These are phyloP conservation scores for Kwoniella sp. DNA, from an alignment of 768 basidiomycete genomes.

Conservation along the genomic window DNA sequence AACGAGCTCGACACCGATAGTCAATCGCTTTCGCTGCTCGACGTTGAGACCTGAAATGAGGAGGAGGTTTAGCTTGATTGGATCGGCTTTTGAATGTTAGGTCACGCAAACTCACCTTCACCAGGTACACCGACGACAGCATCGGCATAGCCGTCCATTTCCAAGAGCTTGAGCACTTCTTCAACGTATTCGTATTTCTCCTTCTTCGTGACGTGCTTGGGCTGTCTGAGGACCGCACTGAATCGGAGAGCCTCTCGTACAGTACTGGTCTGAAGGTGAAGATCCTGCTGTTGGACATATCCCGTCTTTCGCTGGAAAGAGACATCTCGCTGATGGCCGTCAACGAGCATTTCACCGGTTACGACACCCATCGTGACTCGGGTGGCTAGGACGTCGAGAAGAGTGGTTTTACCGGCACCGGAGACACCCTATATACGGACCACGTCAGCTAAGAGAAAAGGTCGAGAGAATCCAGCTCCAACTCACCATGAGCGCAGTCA, in stretches of 20 bases:
- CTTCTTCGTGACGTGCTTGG: constrained; percentile 48
- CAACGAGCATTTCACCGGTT: constrained; percentile 59
- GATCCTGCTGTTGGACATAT: constrained; percentile 58
- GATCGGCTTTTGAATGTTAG: not conserved
- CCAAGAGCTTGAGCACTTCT: constrained; percentile 58
- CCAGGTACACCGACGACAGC: constrained; percentile 56
- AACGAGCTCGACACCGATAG: constrained; percentile 58
- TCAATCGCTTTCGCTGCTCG: constrained; percentile 40
- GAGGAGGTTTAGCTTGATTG: not conserved
- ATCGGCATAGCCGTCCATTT: constrained; percentile 55
- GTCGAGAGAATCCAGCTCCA: constrained; percentile 59
- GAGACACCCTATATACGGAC: constrained; percentile 59
- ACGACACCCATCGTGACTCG: constrained; percentile 58
- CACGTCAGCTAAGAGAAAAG: constrained; percentile 62
- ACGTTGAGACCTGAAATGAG: constrained; percentile 51
- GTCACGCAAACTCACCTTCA: constrained; percentile 38
- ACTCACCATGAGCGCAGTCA: constrained; percentile 57
- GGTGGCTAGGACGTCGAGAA: constrained; percentile 54
- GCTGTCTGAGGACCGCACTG: constrained; percentile 58
- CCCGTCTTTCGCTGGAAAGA: constrained; percentile 59
- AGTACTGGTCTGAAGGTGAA: constrained; percentile 56
- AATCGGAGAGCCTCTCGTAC: constrained; percentile 59
- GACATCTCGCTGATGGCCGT: constrained; percentile 56
- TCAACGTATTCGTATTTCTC: constrained; percentile 59
- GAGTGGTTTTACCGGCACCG: constrained; percentile 58